These are phyloP conservation scores for Myxozyma lipomycoides DNA, from an alignment of 805 yeast genomes.

Conservation along the genomic window DNA sequence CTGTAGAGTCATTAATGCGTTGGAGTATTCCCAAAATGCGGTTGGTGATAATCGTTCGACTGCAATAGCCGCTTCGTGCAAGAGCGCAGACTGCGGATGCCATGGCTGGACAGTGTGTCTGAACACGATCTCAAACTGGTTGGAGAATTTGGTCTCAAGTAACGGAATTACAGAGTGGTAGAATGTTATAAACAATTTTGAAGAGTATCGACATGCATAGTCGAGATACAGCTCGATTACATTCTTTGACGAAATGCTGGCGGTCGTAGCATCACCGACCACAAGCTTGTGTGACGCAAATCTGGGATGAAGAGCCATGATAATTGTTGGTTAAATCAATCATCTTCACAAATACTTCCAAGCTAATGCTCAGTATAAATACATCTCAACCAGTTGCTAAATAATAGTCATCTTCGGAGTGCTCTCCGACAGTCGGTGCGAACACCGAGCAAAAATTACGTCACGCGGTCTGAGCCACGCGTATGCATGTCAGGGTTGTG, in stretches of 20 bases:
- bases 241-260: conserved; percentile 29
- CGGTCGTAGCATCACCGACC: conserved; percentile 7
- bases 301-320: conserved; percentile 27
- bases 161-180: conserved; percentile 51
- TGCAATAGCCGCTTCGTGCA: conserved; percentile 69
- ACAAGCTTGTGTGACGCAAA: conserved; percentile 20
- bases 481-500: too few species aligned
- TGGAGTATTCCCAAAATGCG: conserved; percentile 55
- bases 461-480: too few species aligned
- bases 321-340: neutral
- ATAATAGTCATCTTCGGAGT: too few species aligned
- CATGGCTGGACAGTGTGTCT: conserved; percentile 81
- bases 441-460: too few species aligned
- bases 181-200: conserved; percentile 57
- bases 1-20: conserved; percentile 53
- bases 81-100: conserved; percentile 70
- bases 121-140: conserved; percentile 56
- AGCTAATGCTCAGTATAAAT: too few species aligned
- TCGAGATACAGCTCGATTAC: conserved; percentile 64
- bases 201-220: conserved; percentile 74
- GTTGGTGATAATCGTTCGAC: conserved; percentile 54
- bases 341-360: too few species aligned
- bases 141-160: conserved; percentile 42
- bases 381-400: too few species aligned
- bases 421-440: too few species aligned